phyloP scores from a whole-genome alignment of 2,329 filamentous ascomycete genomes.

The Zarea fungicola region DNA sequence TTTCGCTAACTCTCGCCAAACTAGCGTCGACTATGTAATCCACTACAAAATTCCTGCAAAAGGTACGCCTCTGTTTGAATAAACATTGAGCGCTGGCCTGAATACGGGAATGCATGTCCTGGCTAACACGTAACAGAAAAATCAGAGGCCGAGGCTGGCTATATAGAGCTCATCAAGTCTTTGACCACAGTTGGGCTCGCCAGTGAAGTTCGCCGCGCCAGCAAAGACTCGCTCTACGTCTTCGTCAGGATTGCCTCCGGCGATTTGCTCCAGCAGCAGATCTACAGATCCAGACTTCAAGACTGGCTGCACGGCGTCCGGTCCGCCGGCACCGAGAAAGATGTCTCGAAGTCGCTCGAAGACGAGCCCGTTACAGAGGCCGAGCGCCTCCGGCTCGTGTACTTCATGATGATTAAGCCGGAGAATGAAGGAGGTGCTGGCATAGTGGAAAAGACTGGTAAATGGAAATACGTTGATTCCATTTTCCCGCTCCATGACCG shows the following conservation, averaged over 20 bases:
- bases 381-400: constrained; percentile 81
- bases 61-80: too few species aligned
- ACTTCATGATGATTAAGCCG: constrained; percentile 74
- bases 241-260: constrained; percentile 78
- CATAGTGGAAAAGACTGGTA: constrained; percentile 61
- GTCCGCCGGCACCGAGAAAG: constrained; percentile 66
- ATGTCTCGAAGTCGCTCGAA: constrained; percentile 62
- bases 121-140: constrained; percentile 46
- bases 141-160: constrained; percentile 64
- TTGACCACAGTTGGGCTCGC: constrained; percentile 76
- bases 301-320: constrained; percentile 93
- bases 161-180: constrained; percentile 70
- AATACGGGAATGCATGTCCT: too few species aligned
- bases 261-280: constrained; percentile 68
- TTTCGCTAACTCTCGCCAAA: constrained; percentile 11
- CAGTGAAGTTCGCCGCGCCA: constrained; percentile 80
- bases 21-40: constrained; percentile 82
- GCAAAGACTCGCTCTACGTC: constrained; percentile 68
- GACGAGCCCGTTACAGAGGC: constrained; percentile 78
- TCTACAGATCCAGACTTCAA: constrained; percentile 81
- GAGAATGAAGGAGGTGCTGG: constrained; percentile 73
- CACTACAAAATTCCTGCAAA: constrained; percentile 67
- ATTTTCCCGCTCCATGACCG: constrained; percentile 78
- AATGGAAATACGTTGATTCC: constrained; percentile 68
- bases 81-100: too few species aligned